Evolutionary conservation across 2,329 filamentous ascomycete genomes (phyloP).

Genomic region (Capronia epimyces): DNA sequence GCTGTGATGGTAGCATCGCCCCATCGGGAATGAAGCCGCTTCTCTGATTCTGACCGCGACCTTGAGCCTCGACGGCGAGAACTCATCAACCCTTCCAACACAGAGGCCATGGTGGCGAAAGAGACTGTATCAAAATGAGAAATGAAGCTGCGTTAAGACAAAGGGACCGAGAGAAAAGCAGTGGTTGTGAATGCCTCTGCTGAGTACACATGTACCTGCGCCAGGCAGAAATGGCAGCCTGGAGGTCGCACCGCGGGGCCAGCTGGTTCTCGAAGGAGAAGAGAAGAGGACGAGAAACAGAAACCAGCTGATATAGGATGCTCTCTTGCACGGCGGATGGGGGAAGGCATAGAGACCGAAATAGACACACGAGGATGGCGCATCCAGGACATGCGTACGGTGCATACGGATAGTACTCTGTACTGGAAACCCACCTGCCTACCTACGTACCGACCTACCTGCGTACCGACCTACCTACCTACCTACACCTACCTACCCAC

Average conservation of each 20-base stretch:
- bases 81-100: slow-evolving; percentile 17
- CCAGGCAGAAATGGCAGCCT: not conserved
- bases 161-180: not conserved
- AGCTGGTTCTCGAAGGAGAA: not conserved
- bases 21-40: slow-evolving; percentile 36
- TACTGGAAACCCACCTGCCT: too few species aligned
- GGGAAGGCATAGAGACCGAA: too few species aligned
- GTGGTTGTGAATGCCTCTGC: not conserved
- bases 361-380: too few species aligned
- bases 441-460: too few species aligned
- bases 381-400: too few species aligned
- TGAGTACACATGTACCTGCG: not conserved
- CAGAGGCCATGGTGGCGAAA: slow-evolving; percentile 14
- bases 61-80: slow-evolving; percentile 16
- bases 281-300: not conserved
- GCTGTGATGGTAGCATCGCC: slow-evolving; percentile 39
- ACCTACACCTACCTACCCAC: too few species aligned
- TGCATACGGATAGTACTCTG: too few species aligned
- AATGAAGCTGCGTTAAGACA: not conserved
- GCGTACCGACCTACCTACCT: too few species aligned
- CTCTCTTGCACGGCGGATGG: too few species aligned
- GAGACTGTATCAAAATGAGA: not conserved
- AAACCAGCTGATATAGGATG: too few species aligned
- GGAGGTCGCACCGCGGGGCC: not conserved
- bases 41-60: slow-evolving; percentile 21